Evolutionary conservation across 129 eudicot species (phyloP).

Genomic region (Pulicaria dysenterica): DNA sequence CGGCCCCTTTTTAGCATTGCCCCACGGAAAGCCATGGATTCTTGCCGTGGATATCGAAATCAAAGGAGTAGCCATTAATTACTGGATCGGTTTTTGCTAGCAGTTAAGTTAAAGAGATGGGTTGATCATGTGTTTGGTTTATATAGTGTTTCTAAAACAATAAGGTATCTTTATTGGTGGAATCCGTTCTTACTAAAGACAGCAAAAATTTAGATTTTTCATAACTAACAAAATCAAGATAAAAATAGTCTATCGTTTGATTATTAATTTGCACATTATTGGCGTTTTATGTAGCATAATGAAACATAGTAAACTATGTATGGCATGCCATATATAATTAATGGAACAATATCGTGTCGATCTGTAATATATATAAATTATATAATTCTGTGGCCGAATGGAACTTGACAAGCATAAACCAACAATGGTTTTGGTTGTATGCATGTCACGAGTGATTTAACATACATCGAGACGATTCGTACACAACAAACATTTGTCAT

Average conservation of each 20-base stretch:
- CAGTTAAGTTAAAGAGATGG: not conserved
- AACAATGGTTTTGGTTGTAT: no score
- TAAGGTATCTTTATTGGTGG: constrained; percentile 57
- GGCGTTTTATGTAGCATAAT: not conserved
- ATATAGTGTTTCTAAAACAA: constrained; percentile 31
- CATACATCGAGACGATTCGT: no score
- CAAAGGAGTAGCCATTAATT: constrained; percentile 51
- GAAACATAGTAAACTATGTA: not conserved
- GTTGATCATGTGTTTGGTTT: not conserved
- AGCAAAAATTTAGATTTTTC: not conserved
- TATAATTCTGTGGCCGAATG: no score
- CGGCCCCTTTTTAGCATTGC: constrained; percentile 27
- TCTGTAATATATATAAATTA: no score
- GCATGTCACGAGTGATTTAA: no score
- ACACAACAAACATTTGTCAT: no score
- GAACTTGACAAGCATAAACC: no score
- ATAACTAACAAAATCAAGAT: not conserved
- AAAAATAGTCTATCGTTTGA: not conserved
- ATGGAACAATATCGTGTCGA: no score
- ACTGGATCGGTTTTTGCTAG: no score
- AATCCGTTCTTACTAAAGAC: constrained; percentile 55
- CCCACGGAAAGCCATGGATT: constrained; percentile 15
- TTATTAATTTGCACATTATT: not conserved
- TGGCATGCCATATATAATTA: no score
- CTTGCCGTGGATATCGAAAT: constrained; percentile 32